A percentile compares a stretch with the other conserved stretches of the same genome.
These are phyloP conservation scores for Scleroderma citrinum DNA, from an alignment of 768 basidiomycete species.

Conservation along the genomic window DNA sequence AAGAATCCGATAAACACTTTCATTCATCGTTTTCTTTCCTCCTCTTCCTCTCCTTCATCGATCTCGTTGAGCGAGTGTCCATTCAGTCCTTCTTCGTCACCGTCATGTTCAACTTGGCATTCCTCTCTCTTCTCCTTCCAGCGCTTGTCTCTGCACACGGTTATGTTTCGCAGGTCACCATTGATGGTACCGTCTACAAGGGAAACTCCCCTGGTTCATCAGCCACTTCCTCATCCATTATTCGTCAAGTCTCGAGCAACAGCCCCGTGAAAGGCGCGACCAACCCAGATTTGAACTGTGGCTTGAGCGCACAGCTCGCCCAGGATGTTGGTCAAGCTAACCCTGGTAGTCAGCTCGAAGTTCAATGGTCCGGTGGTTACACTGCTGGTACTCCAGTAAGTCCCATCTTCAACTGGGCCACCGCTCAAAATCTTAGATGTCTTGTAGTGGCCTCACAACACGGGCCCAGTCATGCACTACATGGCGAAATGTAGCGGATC, in stretches of 20 bases:
- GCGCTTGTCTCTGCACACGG: conserved; percentile 25
- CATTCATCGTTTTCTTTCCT: too few relatives aligned
- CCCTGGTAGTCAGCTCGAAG: conserved; percentile 48
- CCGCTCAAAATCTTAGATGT: background rate
- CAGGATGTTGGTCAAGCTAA: conserved; percentile 44
- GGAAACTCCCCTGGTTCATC: conserved; percentile 25
- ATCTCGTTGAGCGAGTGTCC: conserved; percentile 21
- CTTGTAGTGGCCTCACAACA: conserved; percentile 46
- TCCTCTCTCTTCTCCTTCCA: conserved; percentile 15
- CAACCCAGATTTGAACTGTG: conserved; percentile 56
- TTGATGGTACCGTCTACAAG: conserved; percentile 23
- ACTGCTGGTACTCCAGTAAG: conserved; percentile 29
- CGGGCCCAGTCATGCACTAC: conserved; percentile 67
- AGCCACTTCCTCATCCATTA: conserved; percentile 25
- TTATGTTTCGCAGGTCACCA: conserved; percentile 19
- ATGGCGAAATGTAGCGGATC: conserved; percentile 55
- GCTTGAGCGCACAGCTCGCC: conserved; percentile 43
- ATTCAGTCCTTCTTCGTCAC: background rate
- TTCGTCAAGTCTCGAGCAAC: conserved; percentile 39
- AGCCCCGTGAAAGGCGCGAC: conserved; percentile 49
- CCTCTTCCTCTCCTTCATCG: background rate
- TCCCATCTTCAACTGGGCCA: background rate
- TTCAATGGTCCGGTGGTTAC: conserved; percentile 45
- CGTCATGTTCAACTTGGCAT: conserved; percentile 11
- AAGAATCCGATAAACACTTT: too few relatives aligned